Percentiles rank a stretch among this genome's conserved stretches.
These are phyloP conservation scores for Exserohilum turcica DNA, from an alignment of 2,329 filamentous ascomycete genomes.

Conservation along the genomic window DNA sequence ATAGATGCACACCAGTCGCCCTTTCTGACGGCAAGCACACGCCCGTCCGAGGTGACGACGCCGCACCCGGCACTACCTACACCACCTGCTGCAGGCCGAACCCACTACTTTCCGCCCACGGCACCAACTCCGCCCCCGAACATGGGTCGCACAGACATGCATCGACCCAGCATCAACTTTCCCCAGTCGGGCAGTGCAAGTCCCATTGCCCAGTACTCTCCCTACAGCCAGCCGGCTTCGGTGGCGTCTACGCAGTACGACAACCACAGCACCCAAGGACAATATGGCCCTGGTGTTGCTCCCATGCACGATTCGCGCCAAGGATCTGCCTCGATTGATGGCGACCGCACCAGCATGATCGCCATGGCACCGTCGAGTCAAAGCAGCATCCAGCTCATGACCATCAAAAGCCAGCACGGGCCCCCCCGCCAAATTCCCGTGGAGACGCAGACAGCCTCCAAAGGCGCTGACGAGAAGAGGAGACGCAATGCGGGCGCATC, in stretches of 20 bases:
- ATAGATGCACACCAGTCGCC: slow-evolving; percentile 57
- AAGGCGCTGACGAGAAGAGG: slow-evolving; percentile 82
- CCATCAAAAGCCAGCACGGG: slow-evolving; percentile 57
- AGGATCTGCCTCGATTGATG: slow-evolving; percentile 40
- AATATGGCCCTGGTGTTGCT: slow-evolving; percentile 23
- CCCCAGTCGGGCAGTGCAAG: slow-evolving; percentile 51
- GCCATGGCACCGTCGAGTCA: slow-evolving; percentile 54
- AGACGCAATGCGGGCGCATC: slow-evolving; percentile 85
- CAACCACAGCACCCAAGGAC: slow-evolving; percentile 39
- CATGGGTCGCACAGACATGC: slow-evolving; percentile 31
- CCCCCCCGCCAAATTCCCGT: slow-evolving; percentile 67
- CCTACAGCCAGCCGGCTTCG: slow-evolving; percentile 42
- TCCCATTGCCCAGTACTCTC: slow-evolving; percentile 55
- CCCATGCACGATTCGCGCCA: slow-evolving; percentile 39
- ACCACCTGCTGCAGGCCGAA: slow-evolving; percentile 47
- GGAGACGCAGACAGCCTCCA: slow-evolving; percentile 80
- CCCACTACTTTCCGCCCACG: slow-evolving; percentile 42
- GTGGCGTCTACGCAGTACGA: slow-evolving; percentile 43
- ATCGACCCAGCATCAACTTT: slow-evolving; percentile 45
- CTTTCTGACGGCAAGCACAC: slow-evolving; percentile 51
- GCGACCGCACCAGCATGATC: slow-evolving; percentile 48
- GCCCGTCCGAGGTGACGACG: slow-evolving; percentile 51
- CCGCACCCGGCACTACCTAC: slow-evolving; percentile 54
- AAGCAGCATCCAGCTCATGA: slow-evolving; percentile 60
- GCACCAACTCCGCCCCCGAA: slow-evolving; percentile 42